Evolutionary conservation across 192 early-diverging fungal species (phyloP).

Genomic region (Coemansia sp.): DNA sequence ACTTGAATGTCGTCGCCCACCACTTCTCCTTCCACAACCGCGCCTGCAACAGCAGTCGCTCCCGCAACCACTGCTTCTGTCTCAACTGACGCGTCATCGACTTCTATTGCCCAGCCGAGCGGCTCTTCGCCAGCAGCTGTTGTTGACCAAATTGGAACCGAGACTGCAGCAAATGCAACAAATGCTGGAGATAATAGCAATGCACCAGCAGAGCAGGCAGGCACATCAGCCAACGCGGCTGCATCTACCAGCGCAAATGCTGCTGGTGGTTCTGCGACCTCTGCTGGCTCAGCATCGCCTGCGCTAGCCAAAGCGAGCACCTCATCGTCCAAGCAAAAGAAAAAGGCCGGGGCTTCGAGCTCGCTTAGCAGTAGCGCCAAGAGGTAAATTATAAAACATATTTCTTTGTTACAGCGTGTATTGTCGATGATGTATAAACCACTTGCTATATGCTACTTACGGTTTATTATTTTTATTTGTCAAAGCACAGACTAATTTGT

Average conservation of each 20-base stretch:
- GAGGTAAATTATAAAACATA: constrained; percentile 47
- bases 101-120: neutral
- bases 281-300: constrained; percentile 1
- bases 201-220: constrained; percentile 3
- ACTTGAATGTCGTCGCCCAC: neutral
- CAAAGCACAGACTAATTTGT: neutral
- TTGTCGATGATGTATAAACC: too few relatives aligned
- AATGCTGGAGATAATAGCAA: neutral
- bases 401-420: too few relatives aligned
- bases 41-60: neutral
- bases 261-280: neutral
- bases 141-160: neutral
- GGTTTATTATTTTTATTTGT: constrained; percentile 10
- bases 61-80: neutral
- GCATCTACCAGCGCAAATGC: neutral
- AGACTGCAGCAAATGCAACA: neutral
- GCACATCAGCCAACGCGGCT: constrained; percentile 1
- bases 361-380: constrained; percentile 64
- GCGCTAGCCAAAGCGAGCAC: constrained; percentile 14
- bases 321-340: constrained; percentile 30
- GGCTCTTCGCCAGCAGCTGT: constrained; percentile 2
- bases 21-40: neutral
- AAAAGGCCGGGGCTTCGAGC: constrained; percentile 30
- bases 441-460: neutral
- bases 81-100: neutral